Evolutionary conservation across 2,329 filamentous ascomycete genomes (phyloP).

Genomic region (Clonostachys solani): DNA sequence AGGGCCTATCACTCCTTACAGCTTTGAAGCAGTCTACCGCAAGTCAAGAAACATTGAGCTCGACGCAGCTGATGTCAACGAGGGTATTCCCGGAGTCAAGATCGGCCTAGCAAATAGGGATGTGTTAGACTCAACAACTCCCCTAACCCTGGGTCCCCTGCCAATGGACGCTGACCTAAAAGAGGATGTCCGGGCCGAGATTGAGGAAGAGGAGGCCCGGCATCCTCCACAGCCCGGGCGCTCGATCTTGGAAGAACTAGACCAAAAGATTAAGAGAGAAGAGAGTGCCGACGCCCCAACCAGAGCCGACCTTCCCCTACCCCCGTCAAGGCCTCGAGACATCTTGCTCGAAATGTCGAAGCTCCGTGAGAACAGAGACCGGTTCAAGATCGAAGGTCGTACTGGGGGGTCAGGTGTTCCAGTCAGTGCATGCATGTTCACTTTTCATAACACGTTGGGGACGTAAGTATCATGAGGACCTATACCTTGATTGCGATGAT

Average conservation of each 20-base stretch:
- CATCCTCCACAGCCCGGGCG: slow-evolving; percentile 69
- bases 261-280: slow-evolving; percentile 83
- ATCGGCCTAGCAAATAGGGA: slow-evolving; percentile 59
- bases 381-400: slow-evolving; percentile 81
- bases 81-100: slow-evolving; percentile 60
- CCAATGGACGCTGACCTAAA: slow-evolving; percentile 80
- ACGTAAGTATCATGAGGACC: slow-evolving; percentile 49
- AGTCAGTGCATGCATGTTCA: slow-evolving; percentile 94
- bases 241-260: slow-evolving; percentile 80
- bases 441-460: slow-evolving; percentile 94
- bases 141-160: slow-evolving; percentile 73
- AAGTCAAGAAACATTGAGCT: slow-evolving; percentile 56
- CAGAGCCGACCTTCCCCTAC: slow-evolving; percentile 77
- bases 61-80: slow-evolving; percentile 58
- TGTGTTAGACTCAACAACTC: slow-evolving; percentile 48
- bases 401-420: slow-evolving; percentile 80
- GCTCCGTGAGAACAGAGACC: slow-evolving; percentile 86
- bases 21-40: slow-evolving; percentile 56
- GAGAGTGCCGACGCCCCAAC: slow-evolving; percentile 80
- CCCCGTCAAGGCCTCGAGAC: slow-evolving; percentile 82
- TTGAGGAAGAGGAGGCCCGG: slow-evolving; percentile 79
- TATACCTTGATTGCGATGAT: slow-evolving; percentile 6
- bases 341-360: slow-evolving; percentile 93
- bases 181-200: slow-evolving; percentile 80
- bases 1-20: slow-evolving; percentile 60